A percentile compares a stretch with the other conserved stretches of the same genome.
phyloP scores from a whole-genome alignment of 306 rosid species.

The Rosa persica region DNA sequence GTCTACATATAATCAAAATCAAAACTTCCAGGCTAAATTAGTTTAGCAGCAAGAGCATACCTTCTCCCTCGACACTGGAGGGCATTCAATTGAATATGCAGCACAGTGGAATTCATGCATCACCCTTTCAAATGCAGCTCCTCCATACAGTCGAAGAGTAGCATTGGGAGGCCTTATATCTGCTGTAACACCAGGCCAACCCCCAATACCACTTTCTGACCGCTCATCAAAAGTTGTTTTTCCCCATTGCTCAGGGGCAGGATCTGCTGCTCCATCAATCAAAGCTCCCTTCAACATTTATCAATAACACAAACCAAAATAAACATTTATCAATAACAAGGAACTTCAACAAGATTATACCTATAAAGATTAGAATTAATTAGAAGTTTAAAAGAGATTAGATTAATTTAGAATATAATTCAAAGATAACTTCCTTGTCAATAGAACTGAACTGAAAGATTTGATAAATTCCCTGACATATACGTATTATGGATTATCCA shows the following conservation, averaged over 20 bases:
- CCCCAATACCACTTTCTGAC: conserved; percentile 74
- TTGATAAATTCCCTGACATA: not conserved
- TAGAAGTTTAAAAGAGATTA: not conserved
- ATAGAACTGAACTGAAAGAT: not conserved
- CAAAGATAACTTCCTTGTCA: not conserved
- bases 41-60: conserved; percentile 29
- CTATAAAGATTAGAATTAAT: not conserved
- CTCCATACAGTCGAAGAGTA: conserved; percentile 87
- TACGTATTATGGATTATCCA: no score
- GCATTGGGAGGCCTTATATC: conserved; percentile 83
- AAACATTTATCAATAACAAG: conserved; percentile 11
- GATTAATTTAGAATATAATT: not conserved
- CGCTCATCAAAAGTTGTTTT: conserved; percentile 83
- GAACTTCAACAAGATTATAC: not conserved
- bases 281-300: conserved; percentile 58
- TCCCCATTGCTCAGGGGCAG: conserved; percentile 98
- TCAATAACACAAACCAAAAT: not conserved
- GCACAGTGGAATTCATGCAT: conserved; percentile 95
- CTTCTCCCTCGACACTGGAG: conserved; percentile 94
- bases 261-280: conserved; percentile 98
- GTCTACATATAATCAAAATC: conserved; percentile 12
- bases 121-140: conserved; percentile 98
- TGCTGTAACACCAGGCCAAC: conserved; percentile 84
- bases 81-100: conserved; percentile 93
- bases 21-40: conserved; percentile 8